Evolutionary conservation across 2,329 filamentous ascomycete genomes (phyloP), one percentile per base, ranked within the genome.

Genomic region (Ustilaginoidea virens): DNA sequence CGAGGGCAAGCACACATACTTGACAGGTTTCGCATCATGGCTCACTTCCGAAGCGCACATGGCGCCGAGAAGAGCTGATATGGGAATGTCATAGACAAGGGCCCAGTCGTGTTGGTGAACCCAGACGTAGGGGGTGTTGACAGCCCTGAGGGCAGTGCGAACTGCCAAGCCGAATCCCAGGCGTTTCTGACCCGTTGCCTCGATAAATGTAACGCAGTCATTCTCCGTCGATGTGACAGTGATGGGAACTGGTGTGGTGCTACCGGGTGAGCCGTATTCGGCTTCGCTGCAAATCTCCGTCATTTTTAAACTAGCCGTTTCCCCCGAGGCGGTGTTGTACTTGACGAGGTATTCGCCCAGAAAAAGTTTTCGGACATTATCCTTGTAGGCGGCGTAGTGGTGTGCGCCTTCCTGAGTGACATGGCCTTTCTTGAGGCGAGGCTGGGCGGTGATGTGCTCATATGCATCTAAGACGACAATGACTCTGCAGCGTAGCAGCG

Each of bases 91-190:
- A 2, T 53, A 44, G 11, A 57, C 48, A 0, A 70, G 44, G 5
- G 54, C 49, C 66, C 66, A 70, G 44, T 70, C 66, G 39, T 70
- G 66, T 44, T 70, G 66, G 35, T 69, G 65, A 0, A 70, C 46
- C 65, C 66, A 70, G 11, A 68, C 63, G 25, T 66, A 66, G 0
- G 61, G 60, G 2, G 66, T 69, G 9, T 45, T 36, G 0, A 56
- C 51, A 5, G 54, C 30, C 3, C 64, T 51, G 25, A 70, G 42
- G 0, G 64, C 66, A 0, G 62, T 60, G 9, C 66, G 61, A 13
- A 70, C 63, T 1, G 59, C 64, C 1, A 70, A 48, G 0, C 63
- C 66, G 27, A 70, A 70, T 0, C 66, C 66, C 2, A 70, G 40
- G 0, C 66, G 56, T 1, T 7, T 9, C 11, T 62, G 53, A 12